Percentiles rank a stretch among this genome's conserved stretches.
These are phyloP conservation scores for Beta corolliflora DNA, from an alignment of 179 eudicot genomes.

Conservation along the genomic window DNA sequence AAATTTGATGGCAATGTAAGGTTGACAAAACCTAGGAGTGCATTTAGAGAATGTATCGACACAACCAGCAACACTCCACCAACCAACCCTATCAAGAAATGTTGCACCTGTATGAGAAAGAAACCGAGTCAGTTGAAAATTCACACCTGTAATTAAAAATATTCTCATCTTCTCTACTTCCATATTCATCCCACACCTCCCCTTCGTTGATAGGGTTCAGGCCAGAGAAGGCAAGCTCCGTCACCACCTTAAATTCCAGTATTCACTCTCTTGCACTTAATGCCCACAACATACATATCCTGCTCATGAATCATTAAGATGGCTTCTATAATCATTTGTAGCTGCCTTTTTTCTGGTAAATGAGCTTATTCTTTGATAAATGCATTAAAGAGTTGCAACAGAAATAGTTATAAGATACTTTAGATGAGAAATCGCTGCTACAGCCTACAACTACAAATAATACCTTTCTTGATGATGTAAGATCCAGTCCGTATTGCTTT, in stretches of 20 bases:
- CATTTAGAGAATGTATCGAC: conserved; percentile 60
- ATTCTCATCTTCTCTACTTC: neutral
- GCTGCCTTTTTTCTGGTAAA: neutral
- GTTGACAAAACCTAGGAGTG: conserved; percentile 59
- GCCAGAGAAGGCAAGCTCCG: neutral
- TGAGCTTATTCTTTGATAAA: neutral
- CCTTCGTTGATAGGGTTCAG: neutral
- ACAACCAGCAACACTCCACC: conserved; percentile 77
- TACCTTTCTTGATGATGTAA: conserved; percentile 66
- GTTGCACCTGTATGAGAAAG: conserved; percentile 52
- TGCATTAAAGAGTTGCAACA: neutral
- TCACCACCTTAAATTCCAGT: neutral
- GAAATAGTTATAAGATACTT: neutral
- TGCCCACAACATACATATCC: conserved; percentile 4
- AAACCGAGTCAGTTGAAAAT: neutral
- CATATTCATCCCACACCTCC: neutral
- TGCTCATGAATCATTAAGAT: neutral
- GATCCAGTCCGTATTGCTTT: conserved; percentile 78
- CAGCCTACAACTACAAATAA: neutral
- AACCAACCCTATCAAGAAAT: conserved; percentile 60
- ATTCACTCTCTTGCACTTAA: neutral
- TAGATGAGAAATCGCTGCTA: neutral
- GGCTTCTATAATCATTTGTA: neutral
- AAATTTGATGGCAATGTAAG: conserved; percentile 59
- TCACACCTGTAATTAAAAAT: no score